Percentiles rank a stretch among this genome's conserved stretches.
phyloP scores from a whole-genome alignment of 805 yeast genomes.

The Lachancea cidri region DNA sequence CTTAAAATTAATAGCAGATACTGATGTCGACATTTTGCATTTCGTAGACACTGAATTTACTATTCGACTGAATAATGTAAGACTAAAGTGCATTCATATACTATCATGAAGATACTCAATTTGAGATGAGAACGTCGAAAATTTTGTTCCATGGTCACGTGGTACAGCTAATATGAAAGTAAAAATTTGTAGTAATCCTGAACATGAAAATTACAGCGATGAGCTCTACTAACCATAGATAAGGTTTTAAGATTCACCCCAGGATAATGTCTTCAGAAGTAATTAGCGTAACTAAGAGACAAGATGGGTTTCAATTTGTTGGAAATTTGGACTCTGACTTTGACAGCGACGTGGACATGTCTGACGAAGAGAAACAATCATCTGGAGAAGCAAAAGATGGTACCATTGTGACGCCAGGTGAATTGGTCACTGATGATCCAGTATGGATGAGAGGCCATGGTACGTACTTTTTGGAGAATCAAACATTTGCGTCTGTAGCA shows the following conservation, averaged over 20 bases:
- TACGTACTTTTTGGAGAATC: slow-evolving; percentile 70
- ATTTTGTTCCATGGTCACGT: background rate
- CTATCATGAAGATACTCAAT: too few relatives aligned
- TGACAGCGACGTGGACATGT: slow-evolving; percentile 24
- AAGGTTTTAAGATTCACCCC: too few relatives aligned
- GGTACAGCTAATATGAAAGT: too few relatives aligned
- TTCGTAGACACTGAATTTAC: too few relatives aligned
- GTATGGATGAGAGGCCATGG: slow-evolving; percentile 99
- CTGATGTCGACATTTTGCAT: background rate
- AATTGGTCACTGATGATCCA: slow-evolving; percentile 90
- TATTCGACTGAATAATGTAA: too few relatives aligned
- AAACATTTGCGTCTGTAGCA: slow-evolving; percentile 86
- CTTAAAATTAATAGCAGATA: slow-evolving; percentile 8
- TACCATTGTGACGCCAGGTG: slow-evolving; percentile 87
- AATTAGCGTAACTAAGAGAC: slow-evolving; percentile 24
- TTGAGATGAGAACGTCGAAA: background rate
- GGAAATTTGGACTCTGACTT: slow-evolving; percentile 9
- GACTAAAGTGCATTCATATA: too few relatives aligned
- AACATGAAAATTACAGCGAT: slow-evolving; percentile 1
- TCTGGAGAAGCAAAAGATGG: slow-evolving; percentile 27
- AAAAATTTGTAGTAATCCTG: background rate
- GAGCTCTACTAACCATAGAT: slow-evolving; percentile 2
- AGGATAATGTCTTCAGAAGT: slow-evolving; percentile 19
- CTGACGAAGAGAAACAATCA: slow-evolving; percentile 24
- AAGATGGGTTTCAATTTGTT: slow-evolving; percentile 24